Conservation (phyloP, 1,284 basidiomycete species). For the Sparassis latifolia region DNA sequence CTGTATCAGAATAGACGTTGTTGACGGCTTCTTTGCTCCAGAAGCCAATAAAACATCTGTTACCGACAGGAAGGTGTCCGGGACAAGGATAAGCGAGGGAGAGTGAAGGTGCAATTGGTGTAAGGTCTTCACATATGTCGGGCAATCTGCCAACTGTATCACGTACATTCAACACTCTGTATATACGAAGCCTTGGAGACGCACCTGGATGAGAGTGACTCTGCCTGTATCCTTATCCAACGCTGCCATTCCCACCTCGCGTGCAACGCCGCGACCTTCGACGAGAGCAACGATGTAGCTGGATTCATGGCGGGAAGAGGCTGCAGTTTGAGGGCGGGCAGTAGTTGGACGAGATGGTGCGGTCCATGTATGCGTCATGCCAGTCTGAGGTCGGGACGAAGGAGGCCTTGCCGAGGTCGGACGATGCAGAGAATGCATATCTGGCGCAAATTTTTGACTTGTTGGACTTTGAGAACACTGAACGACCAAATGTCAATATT, state of each 20-base stretch:
- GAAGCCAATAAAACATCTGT: constrained; percentile 40
- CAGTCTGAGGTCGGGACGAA: constrained; percentile 13
- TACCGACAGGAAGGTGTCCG: constrained; percentile 66
- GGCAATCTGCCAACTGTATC: constrained; percentile 68
- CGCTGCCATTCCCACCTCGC: constrained; percentile 82
- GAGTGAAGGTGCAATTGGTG: constrained; percentile 79
- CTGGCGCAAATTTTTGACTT: too few relatives aligned
- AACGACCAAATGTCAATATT: too few relatives aligned
- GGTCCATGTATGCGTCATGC: constrained; percentile 22
- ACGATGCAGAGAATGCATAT: constrained; percentile 6
- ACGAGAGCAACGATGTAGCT: constrained; percentile 62
- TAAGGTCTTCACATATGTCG: constrained; percentile 82
- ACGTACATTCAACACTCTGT: background rate
- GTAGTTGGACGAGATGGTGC: constrained; percentile 27
- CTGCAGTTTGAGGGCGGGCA: constrained; percentile 53
- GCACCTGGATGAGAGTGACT: constrained; percentile 66
- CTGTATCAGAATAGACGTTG: constrained; percentile 61
- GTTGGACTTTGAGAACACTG: too few relatives aligned
- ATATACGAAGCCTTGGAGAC: constrained; percentile 1
- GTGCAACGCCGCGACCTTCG: constrained; percentile 68
- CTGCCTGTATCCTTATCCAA: constrained; percentile 77
- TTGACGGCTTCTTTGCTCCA: constrained; percentile 37
- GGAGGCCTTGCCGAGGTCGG: constrained; percentile 1
- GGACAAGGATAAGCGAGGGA: constrained; percentile 70
- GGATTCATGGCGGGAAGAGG: constrained; percentile 49